phyloP scores from a whole-genome alignment of 805 yeast species.

The Candida maris region DNA sequence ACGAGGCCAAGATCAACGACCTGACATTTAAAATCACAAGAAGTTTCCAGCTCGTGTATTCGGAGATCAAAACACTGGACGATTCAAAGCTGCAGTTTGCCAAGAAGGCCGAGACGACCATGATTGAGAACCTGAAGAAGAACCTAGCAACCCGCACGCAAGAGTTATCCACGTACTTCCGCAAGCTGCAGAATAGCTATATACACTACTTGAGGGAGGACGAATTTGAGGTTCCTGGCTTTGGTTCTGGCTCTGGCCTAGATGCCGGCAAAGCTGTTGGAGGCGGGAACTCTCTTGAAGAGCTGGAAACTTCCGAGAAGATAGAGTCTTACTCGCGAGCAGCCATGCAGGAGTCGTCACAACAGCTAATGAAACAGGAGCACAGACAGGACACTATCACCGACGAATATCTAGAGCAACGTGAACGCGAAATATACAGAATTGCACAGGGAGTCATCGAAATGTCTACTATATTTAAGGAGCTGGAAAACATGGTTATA shows the following conservation, averaged over 20 bases:
- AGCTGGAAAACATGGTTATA: conserved; percentile 84
- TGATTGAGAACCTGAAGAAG: conserved; percentile 78
- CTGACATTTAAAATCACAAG: conserved; percentile 72
- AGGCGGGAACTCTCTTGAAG: conserved; percentile 22
- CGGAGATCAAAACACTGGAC: conserved; percentile 61
- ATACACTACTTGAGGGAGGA: conserved; percentile 80
- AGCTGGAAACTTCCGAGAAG: conserved; percentile 33
- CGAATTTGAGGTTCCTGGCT: conserved; percentile 46
- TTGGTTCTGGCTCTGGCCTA: not conserved
- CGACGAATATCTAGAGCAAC: conserved; percentile 50
- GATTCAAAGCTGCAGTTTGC: conserved; percentile 34
- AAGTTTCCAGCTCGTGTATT: conserved; percentile 74
- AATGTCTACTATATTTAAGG: conserved; percentile 88
- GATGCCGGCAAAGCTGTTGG: conserved; percentile 3
- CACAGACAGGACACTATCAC: conserved; percentile 34
- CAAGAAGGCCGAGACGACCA: conserved; percentile 48
- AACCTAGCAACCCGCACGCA: conserved; percentile 84
- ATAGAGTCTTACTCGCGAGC: conserved; percentile 51
- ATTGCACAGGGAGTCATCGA: conserved; percentile 94
- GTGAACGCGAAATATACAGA: conserved; percentile 87
- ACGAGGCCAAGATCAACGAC: conserved; percentile 76
- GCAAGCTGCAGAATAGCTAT: conserved; percentile 86
- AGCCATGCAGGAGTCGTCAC: conserved; percentile 42
- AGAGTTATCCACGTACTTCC: conserved; percentile 66
- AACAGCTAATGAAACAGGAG: conserved; percentile 38